Base-by-base conservation (phyloP, 140 eudicot species). In the Senecio squalidus region DNA sequence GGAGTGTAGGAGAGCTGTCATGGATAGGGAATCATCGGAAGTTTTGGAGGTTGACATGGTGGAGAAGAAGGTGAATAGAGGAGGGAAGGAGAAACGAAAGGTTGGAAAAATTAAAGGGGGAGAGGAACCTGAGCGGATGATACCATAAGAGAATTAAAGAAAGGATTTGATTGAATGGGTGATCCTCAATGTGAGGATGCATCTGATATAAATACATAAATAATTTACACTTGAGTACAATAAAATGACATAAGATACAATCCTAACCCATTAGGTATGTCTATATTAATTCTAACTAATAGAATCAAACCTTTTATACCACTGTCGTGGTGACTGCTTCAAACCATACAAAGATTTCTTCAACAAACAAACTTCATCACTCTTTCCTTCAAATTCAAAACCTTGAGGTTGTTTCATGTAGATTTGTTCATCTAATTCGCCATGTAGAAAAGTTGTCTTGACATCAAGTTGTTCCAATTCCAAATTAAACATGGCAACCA, bases 171-270 rank as follows among this genome's bases (percentile, higher is more conserved):
- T n/a, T 49, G 33, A 49, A 49, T 49, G 30, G 55, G 23, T 49
- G 55, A 22, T 49, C 31, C 55, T 49, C 31, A 49, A 49, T 49
- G 55, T 49, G 33, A 49, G 55, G 55, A 49, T 49, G 0, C 55
- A 49, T 2, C 9, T 49, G 55, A 22, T 21, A 49, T 49, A 49
- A 49, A 49, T 22, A 49, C 17, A 49, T 0, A 0, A 49, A 49
- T 23, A 49, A 49, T 4, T 49, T 49, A 49, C 55, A 49, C 55
- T 49, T 23, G 55, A 49, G 55, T 49, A 49, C 31, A 49, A 49
- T 0, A 20, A 29, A 48, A 3, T 48, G 5, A 48, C 29, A 48
- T 21, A 48, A 48, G 16, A 20, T 21, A 48, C 15, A 20, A 9
- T 21, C 55, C 30, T 48, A 48, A 48, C 28, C 55, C 55, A 48